Evolutionary conservation across 257 asterid genomes (phyloP).

Genomic region (Paraleonurus japonicus): DNA sequence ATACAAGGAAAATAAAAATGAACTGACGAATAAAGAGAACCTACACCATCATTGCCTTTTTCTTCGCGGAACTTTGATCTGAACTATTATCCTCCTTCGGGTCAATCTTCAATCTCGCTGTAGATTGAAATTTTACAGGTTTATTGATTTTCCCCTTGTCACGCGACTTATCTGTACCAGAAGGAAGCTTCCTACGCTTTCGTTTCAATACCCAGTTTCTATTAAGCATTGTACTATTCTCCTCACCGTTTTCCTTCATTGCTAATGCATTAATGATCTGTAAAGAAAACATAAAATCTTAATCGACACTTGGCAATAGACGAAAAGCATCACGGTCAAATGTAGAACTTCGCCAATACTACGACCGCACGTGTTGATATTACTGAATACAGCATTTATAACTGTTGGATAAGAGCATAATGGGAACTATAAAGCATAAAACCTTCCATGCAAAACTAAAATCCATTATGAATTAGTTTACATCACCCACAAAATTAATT

Average conservation of each 20-base stretch:
- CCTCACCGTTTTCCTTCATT: conserved; percentile 58
- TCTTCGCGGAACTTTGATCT: conserved; percentile 50
- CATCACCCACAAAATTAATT: background rate
- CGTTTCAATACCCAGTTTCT: conserved; percentile 75
- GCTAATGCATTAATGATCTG: conserved; percentile 32
- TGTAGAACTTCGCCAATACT: conserved; percentile 14
- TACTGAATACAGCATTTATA: conserved; percentile 1
- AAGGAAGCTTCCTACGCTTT: conserved; percentile 59
- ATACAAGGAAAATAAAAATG: background rate
- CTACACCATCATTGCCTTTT: conserved; percentile 86
- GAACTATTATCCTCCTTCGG: conserved; percentile 38
- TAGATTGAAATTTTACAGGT: conserved; percentile 41
- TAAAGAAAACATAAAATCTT: background rate
- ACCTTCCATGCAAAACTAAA: conserved; percentile 29
- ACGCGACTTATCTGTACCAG: conserved; percentile 42
- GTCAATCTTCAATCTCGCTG: conserved; percentile 34
- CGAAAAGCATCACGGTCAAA: conserved; percentile 14
- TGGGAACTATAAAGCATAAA: conserved; percentile 1
- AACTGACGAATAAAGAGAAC: conserved; percentile 22
- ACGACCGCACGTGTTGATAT: background rate
- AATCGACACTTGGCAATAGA: background rate
- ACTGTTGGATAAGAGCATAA: conserved; percentile 4
- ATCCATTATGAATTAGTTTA: background rate
- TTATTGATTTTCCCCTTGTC: conserved; percentile 42
- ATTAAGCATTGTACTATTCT: conserved; percentile 47